Conservation (phyloP, 1,284 basidiomycete genomes). For the Cronartium quercuum region DNA sequence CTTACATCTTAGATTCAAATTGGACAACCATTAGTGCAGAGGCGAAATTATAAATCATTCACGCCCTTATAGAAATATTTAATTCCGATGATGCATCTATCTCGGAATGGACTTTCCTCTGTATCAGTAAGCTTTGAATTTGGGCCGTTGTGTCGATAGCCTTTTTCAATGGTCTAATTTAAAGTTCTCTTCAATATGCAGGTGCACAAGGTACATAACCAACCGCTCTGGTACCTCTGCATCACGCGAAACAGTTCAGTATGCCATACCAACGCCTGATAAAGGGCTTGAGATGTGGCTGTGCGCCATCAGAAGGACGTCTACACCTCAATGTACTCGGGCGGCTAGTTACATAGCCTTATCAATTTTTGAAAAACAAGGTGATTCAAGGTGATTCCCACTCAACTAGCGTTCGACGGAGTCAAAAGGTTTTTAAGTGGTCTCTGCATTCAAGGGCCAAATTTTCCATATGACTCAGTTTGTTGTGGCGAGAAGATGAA, state of each 20-base stretch:
- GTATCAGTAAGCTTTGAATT: constrained; percentile 59
- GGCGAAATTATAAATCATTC: constrained; percentile 58
- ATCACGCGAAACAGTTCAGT: constrained; percentile 40
- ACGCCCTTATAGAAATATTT: constrained; percentile 59
- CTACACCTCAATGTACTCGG: constrained; percentile 62
- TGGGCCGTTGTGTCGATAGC: neutral
- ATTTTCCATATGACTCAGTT: constrained; percentile 74
- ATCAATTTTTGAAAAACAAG: constrained; percentile 53
- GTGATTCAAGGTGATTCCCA: constrained; percentile 55
- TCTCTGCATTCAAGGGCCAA: constrained; percentile 77
- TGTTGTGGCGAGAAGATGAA: too few relatives aligned
- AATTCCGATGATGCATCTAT: constrained; percentile 60
- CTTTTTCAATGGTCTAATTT: too few relatives aligned
- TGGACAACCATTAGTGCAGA: constrained; percentile 60
- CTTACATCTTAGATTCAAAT: constrained; percentile 67
- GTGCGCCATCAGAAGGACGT: constrained; percentile 67
- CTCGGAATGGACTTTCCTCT: constrained; percentile 76
- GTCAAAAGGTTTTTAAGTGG: constrained; percentile 70
- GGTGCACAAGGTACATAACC: neutral
- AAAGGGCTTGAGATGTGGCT: constrained; percentile 75
- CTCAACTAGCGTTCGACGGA: constrained; percentile 59
- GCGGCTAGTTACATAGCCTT: constrained; percentile 70
- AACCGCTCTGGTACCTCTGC: constrained; percentile 40
- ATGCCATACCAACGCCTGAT: constrained; percentile 40
- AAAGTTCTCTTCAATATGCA: too few relatives aligned